Conservation (phyloP, 108 stramenopile species). For the Aurantiochytrium sp. region DNA sequence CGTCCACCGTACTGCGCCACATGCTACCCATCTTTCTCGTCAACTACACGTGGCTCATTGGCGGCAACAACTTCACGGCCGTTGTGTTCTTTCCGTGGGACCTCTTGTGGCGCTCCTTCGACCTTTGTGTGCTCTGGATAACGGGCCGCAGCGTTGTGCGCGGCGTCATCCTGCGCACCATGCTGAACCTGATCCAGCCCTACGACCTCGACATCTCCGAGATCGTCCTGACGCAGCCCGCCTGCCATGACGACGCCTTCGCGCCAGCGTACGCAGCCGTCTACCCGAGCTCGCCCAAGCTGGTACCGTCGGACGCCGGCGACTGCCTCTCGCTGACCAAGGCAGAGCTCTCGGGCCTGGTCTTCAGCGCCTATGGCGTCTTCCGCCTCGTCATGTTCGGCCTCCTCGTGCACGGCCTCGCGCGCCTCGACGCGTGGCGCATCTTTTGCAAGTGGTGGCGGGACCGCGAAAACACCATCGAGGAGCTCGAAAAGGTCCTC, state of each 20-base stretch:
- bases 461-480: background rate
- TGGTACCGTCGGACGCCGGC: background rate
- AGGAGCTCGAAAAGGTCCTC: conserved; percentile 1
- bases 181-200: background rate
- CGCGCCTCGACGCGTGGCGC: background rate
- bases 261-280: background rate
- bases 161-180: background rate
- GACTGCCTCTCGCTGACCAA: background rate
- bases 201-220: background rate
- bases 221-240: background rate
- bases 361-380: background rate
- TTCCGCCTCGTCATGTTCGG: background rate
- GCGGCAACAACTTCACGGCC: background rate
- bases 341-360: background rate
- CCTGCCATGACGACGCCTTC: background rate
- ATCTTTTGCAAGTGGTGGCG: conserved; percentile 15
- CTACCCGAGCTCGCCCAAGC: background rate
- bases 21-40: conserved; percentile 24
- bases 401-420: background rate
- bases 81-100: background rate
- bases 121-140: background rate
- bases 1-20: background rate
- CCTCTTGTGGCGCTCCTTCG: background rate
- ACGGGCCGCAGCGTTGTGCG: conserved; percentile 16
- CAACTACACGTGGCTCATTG: conserved; percentile 25